phyloP scores from a whole-genome alignment of 805 yeast genomes.

The Wickerhamomyces chambardii region DNA sequence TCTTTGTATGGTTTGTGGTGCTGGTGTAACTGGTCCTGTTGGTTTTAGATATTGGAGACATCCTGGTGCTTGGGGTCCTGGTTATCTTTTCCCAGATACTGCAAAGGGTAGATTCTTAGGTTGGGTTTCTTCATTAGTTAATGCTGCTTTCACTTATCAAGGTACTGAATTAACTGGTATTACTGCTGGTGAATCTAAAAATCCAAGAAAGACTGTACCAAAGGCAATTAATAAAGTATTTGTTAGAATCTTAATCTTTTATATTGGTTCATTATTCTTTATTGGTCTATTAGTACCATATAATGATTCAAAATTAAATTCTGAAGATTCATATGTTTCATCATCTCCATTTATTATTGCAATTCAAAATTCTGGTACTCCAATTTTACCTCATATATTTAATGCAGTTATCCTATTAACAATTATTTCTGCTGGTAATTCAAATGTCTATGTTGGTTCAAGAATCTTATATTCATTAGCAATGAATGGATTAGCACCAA shows the following conservation, averaged over 20 bases:
- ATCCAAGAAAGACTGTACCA: slow-evolving; percentile 63
- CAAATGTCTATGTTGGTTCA: slow-evolving; percentile 66
- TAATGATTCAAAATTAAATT: slow-evolving; percentile 43
- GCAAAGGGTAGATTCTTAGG: slow-evolving; percentile 57
- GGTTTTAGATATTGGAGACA: slow-evolving; percentile 79
- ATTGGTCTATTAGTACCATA: slow-evolving; percentile 65
- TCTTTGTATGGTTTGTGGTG: slow-evolving; percentile 69
- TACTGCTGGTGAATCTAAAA: slow-evolving; percentile 65
- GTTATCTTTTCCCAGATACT: slow-evolving; percentile 37
- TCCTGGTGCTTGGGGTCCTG: slow-evolving; percentile 72
- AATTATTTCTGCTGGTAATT: slow-evolving; percentile 73
- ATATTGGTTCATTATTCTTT: slow-evolving; percentile 56
- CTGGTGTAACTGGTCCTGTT: slow-evolving; percentile 57
- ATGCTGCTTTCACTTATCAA: slow-evolving; percentile 76
- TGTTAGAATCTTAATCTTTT: slow-evolving; percentile 56
- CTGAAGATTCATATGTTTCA: slow-evolving; percentile 30
- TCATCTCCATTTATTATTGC: slow-evolving; percentile 72
- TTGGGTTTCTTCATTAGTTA: slow-evolving; percentile 59
- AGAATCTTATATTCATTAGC: slow-evolving; percentile 58
- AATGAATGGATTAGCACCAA: slow-evolving; percentile 47
- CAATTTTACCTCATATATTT: slow-evolving; percentile 57
- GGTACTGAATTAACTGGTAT: slow-evolving; percentile 75
- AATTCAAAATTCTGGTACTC: slow-evolving; percentile 58
- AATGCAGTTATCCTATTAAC: slow-evolving; percentile 63
- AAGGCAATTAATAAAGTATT: slow-evolving; percentile 64